Evolutionary conservation across 345 rosid genomes (phyloP), one percentile per base, ranked within the genome.

Genomic region (Populus simonii): DNA sequence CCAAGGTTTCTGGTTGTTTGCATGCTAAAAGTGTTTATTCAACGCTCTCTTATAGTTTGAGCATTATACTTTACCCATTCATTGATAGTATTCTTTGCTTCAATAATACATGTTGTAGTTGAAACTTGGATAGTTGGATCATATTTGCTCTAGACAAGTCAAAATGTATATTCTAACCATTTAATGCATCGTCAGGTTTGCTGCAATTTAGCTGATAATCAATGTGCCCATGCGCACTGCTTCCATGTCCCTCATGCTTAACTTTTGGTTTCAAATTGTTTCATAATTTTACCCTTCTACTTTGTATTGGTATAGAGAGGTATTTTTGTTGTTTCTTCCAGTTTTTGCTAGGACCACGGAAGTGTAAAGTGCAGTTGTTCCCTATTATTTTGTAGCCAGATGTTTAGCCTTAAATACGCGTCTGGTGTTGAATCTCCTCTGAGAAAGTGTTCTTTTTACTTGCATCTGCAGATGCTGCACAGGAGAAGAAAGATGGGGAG

Each of bases 401-500:
- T 23, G 13, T 35, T 12, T n/a, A 59, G 49, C 51, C 51, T 27
- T 51, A 49, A 9, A 33, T 31, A 29, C 20, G n/a, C 20, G 3
- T 71, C 23, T 71, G 9, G 8, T 57, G 66, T n/a, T 36, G 49
- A 12, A 22, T 35, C 9, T 57, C 9, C 38, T 73, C 49, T 57
- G 29, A 73, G 20, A 31, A 15, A 57, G 67, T 22, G 25, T 35
- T n/a, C 31, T 15, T 29, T 29, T 63, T 18, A 55, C 33, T 63
- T 62, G 51, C 2, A 22, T 36, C 36, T 66, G 77, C 85, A 90
- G 92, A 82, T 66, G 79, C 66, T 36, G 82, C 80, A 17, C 85
- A 84, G 73, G 93, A 85, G 66, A 88, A 84, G 79, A 87, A 83
- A 80, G 84, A 81, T 2, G 76, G 23, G 55, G 88, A 89, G 53